phyloP scores from a whole-genome alignment of 1,284 basidiomycete species.

The Athelia sp. region DNA sequence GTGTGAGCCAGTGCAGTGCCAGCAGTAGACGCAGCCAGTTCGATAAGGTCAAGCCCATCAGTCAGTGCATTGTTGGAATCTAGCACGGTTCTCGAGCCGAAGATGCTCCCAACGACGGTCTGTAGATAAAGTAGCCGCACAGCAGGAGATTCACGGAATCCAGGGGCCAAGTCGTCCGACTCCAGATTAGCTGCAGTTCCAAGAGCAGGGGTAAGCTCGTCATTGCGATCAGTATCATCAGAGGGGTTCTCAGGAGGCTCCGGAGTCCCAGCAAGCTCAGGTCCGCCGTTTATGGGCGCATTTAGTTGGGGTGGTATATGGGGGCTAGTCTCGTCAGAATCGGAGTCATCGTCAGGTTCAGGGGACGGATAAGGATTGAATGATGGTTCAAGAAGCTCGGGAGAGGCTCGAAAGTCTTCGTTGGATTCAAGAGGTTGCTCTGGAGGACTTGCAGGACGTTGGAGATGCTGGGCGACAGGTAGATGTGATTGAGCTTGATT shows the following conservation, averaged over 20 bases:
- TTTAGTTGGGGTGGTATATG: too few relatives aligned
- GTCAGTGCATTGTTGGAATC: neutral
- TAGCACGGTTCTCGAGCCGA: conserved; percentile 2
- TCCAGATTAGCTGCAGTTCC: neutral
- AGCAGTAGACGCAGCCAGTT: conserved; percentile 8
- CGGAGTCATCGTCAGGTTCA: too few relatives aligned
- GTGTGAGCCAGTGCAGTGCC: conserved; percentile 1
- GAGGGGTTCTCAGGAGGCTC: too few relatives aligned
- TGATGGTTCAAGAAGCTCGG: too few relatives aligned
- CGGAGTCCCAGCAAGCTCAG: too few relatives aligned
- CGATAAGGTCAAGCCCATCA: conserved; percentile 5
- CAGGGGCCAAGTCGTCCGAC: neutral
- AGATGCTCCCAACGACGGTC: conserved; percentile 4
- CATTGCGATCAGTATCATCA: neutral
- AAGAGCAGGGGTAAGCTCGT: neutral
- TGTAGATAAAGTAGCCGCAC: neutral
- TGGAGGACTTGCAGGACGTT: too few relatives aligned
- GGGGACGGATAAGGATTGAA: too few relatives aligned
- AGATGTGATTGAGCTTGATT: too few relatives aligned
- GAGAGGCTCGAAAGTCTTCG: too few relatives aligned
- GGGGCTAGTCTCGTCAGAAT: too few relatives aligned
- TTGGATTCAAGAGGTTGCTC: too few relatives aligned
- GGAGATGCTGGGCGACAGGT: too few relatives aligned
- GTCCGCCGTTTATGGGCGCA: neutral
- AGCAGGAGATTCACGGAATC: neutral